phyloP scores from a whole-genome alignment of 257 asterid genomes.

The Leonotis leonurus region DNA sequence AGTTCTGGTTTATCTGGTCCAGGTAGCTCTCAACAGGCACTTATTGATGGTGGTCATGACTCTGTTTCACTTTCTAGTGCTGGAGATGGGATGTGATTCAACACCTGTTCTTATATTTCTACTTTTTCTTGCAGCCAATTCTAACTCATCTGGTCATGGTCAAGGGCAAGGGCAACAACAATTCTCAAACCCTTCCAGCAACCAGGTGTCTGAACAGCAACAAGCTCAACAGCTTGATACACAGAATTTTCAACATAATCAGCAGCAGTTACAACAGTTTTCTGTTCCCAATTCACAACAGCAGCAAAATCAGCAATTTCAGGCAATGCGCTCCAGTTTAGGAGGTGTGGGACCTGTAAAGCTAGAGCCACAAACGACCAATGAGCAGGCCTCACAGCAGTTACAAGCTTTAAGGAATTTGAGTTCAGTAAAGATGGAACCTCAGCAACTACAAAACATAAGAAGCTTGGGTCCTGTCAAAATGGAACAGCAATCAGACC shows the following conservation, averaged over 20 bases:
- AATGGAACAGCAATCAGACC: constrained; percentile 73
- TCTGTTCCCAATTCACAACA: constrained; percentile 57
- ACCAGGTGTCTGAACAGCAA: constrained; percentile 59
- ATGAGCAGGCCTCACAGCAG: constrained; percentile 60
- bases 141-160: constrained; percentile 47
- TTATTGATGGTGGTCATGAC: constrained; percentile 55
- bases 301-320: constrained; percentile 67
- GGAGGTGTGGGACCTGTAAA: constrained; percentile 70
- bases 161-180: constrained; percentile 81
- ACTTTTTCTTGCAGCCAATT: constrained; percentile 40
- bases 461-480: constrained; percentile 65
- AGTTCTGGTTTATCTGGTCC: constrained; percentile 62
- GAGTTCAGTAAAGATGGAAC: constrained; percentile 68
- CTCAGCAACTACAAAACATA: constrained; percentile 67
- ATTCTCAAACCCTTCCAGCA: constrained; percentile 45
- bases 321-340: constrained; percentile 50
- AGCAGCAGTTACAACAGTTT: constrained; percentile 61
- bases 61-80: constrained; percentile 49
- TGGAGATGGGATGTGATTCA: constrained; percentile 61
- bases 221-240: constrained; percentile 59
- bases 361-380: constrained; percentile 54
- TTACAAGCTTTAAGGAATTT: constrained; percentile 53
- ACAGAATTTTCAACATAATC: constrained; percentile 60
- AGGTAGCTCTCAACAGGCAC: constrained; percentile 52
- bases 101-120: constrained; percentile 45